Conservation (phyloP, 257 asterid species). For the Orobanche coerulescens region DNA sequence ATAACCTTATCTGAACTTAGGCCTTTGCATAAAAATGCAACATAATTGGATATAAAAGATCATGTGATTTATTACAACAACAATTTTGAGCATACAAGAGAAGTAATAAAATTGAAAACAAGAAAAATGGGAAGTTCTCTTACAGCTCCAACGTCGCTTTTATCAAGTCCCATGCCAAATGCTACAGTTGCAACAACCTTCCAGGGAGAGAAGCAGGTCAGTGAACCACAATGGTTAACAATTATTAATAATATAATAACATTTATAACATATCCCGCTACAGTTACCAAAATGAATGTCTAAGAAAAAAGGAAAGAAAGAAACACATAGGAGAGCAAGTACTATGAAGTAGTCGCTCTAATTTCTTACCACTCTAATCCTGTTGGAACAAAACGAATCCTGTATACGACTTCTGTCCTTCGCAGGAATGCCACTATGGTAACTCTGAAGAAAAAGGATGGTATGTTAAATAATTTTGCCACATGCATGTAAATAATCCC, state of each 20-base stretch:
- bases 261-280: no score
- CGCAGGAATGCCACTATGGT: conserved; percentile 84
- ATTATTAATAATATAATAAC: no score
- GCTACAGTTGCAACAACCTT: conserved; percentile 99
- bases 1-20: neutral
- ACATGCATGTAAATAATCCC: conserved; percentile 16
- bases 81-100: neutral
- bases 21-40: conserved; percentile 1
- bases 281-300: neutral
- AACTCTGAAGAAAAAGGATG: conserved; percentile 51
- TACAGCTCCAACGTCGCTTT: conserved; percentile 95
- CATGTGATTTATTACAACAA: neutral
- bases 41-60: neutral
- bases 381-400: conserved; percentile 80
- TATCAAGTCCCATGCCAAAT: conserved; percentile 98
- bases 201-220: conserved; percentile 27
- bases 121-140: conserved; percentile 28
- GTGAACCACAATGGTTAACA: conserved; percentile 8
- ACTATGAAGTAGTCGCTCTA: conserved; percentile 7
- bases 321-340: neutral
- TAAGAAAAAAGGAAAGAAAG: neutral
- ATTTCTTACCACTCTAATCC: conserved; percentile 74
- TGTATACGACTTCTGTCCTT: conserved; percentile 73
- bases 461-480: conserved; percentile 1
- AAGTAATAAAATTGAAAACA: conserved; percentile 9